A percentile compares a stretch with the other conserved stretches of the same genome.
These are phyloP conservation scores for Xylaria sp. DNA, from an alignment of 2,329 filamentous ascomycete genomes.

Conservation along the genomic window DNA sequence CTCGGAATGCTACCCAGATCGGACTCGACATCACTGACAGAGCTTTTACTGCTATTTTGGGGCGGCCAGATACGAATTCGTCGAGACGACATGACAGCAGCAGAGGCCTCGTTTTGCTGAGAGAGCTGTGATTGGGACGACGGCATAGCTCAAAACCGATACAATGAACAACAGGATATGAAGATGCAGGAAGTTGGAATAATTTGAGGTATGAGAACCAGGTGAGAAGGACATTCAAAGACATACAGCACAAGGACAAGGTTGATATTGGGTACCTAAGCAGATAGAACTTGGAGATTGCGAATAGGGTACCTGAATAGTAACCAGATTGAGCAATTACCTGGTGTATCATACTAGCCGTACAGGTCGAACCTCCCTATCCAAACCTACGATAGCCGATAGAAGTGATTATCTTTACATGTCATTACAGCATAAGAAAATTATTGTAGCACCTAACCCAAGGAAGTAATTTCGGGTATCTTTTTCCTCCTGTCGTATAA, in stretches of 20 bases:
- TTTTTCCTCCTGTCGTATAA: not conserved
- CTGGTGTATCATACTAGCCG: no score
- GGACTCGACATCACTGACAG: slow-evolving; percentile 23
- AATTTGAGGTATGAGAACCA: not conserved
- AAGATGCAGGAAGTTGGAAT: not conserved
- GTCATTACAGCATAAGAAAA: no score
- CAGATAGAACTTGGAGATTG: not conserved
- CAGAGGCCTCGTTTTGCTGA: not conserved
- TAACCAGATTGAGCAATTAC: not conserved
- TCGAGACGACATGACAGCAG: slow-evolving; percentile 14
- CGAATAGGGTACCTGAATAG: no score
- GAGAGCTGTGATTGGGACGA: not conserved
- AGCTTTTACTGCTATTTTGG: slow-evolving; percentile 10
- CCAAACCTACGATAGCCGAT: no score
- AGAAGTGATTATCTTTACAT: no score
- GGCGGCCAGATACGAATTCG: slow-evolving; percentile 27
- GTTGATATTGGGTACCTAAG: not conserved
- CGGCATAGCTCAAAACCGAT: not conserved
- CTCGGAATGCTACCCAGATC: slow-evolving; percentile 30
- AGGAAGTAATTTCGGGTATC: not conserved
- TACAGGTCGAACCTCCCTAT: no score
- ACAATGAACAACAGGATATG: not conserved
- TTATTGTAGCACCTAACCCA: no score
- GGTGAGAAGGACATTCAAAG: not conserved
- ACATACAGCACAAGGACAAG: not conserved